Percentiles rank a stretch among this genome's conserved stretches.
Evolutionary conservation across 768 basidiomycete species (phyloP).

Genomic region (Termitomyces sp.): DNA sequence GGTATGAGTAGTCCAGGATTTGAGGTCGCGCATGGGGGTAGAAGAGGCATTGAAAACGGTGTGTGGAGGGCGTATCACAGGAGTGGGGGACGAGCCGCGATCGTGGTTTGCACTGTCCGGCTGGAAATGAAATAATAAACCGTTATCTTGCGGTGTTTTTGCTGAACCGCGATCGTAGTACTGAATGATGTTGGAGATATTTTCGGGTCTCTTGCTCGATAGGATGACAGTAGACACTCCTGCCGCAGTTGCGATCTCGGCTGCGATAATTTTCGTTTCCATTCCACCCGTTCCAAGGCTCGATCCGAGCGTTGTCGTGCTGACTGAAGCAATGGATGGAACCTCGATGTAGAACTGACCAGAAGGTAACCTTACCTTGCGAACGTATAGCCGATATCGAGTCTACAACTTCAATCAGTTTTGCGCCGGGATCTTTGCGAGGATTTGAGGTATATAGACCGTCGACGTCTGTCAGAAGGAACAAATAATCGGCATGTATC

Average conservation of each 20-base stretch:
- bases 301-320: constrained; percentile 88
- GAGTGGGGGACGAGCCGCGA: constrained; percentile 17
- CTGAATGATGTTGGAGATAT: constrained; percentile 78
- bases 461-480: constrained; percentile 95
- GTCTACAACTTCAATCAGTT: constrained; percentile 23
- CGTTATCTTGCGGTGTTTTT: constrained; percentile 24
- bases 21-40: constrained; percentile 76
- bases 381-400: constrained; percentile 78
- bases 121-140: constrained; percentile 17
- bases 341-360: background rate
- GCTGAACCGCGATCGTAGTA: constrained; percentile 48
- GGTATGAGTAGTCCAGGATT: constrained; percentile 97
- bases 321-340: constrained; percentile 48
- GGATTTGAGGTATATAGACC: constrained; percentile 95
- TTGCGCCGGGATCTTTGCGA: constrained; percentile 62
- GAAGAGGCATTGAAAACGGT: constrained; percentile 80
- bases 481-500: constrained; percentile 97
- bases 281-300: constrained; percentile 96
- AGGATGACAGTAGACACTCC: constrained; percentile 91
- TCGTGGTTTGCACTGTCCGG: constrained; percentile 11
- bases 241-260: constrained; percentile 93
- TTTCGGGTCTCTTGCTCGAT: constrained; percentile 72
- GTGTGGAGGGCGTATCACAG: constrained; percentile 62
- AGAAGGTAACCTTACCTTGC: constrained; percentile 56
- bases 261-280: constrained; percentile 98